Percentiles rank a stretch among this genome's conserved stretches.
These are phyloP conservation scores for Pseudogymnoascus sp. DNA, from an alignment of 2,329 filamentous ascomycete species.

Conservation along the genomic window DNA sequence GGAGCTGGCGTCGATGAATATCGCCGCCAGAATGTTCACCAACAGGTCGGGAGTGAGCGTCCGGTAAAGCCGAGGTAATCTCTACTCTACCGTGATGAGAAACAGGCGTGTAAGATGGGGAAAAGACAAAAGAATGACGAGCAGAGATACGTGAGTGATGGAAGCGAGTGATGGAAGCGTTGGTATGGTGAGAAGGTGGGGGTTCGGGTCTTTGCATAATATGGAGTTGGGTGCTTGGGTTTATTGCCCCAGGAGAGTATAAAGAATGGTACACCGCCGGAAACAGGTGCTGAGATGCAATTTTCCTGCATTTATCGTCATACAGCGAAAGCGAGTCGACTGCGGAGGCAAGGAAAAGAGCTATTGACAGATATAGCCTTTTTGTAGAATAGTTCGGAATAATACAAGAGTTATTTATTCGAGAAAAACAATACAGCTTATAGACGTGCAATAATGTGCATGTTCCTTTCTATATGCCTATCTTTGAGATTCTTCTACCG, in stretches of 20 bases:
- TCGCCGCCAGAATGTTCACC: slow-evolving; percentile 94
- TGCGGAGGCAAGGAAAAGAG: neutral
- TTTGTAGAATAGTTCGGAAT: slow-evolving; percentile 2
- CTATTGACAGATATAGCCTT: neutral
- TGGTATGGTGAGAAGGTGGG: slow-evolving; percentile 3
- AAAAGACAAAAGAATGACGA: neutral
- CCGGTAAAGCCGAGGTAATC: slow-evolving; percentile 37
- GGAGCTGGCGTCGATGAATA: slow-evolving; percentile 96
- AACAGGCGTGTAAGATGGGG: neutral
- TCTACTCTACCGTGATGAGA: neutral
- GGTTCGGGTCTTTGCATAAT: slow-evolving; percentile 10
- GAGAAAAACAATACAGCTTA: neutral
- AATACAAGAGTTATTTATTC: neutral
- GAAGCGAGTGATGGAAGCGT: slow-evolving; percentile 3
- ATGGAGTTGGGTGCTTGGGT: slow-evolving; percentile 10
- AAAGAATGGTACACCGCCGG: slow-evolving; percentile 6
- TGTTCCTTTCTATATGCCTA: neutral
- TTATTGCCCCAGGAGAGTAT: slow-evolving; percentile 7
- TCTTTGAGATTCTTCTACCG: slow-evolving; percentile 3
- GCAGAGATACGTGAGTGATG: neutral
- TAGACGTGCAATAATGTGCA: neutral
- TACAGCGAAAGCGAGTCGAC: slow-evolving; percentile 6
- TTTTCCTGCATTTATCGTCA: slow-evolving; percentile 10
- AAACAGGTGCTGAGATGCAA: slow-evolving; percentile 9
- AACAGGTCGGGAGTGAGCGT: slow-evolving; percentile 68